Evolutionary conservation across 2,329 filamentous ascomycete species (phyloP).

Genomic region (Talaromyces atroroseus): DNA sequence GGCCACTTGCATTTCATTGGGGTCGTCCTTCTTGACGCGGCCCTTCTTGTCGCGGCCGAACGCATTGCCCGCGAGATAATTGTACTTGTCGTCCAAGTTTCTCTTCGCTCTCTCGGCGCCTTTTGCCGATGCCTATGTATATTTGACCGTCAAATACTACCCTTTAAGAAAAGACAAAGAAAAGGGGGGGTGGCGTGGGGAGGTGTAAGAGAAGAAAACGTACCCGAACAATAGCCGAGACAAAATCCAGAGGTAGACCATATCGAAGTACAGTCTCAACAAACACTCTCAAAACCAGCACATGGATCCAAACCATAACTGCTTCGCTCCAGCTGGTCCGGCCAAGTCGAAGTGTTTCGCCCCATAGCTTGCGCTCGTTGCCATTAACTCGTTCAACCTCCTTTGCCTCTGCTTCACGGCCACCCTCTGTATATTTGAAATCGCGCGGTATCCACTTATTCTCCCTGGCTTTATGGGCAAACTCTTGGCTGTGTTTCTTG

Average conservation of each 20-base stretch:
- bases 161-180: background rate
- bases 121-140: conserved; percentile 70
- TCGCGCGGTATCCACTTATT: conserved; percentile 92
- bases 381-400: conserved; percentile 76
- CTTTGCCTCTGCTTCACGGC: conserved; percentile 78
- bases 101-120: conserved; percentile 69
- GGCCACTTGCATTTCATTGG: conserved; percentile 77
- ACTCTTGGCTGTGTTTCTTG: conserved; percentile 83
- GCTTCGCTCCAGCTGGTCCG: conserved; percentile 93
- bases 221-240: conserved; percentile 80
- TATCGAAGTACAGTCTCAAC: conserved; percentile 98
- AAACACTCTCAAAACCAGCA: conserved; percentile 84
- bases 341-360: conserved; percentile 79
- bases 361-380: conserved; percentile 88
- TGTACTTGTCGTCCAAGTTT: conserved; percentile 78
- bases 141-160: background rate
- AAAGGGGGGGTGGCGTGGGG: too few relatives aligned
- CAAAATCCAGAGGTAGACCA: conserved; percentile 83
- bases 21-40: conserved; percentile 83
- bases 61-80: conserved; percentile 89
- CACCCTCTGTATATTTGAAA: conserved; percentile 87
- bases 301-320: conserved; percentile 94
- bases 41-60: conserved; percentile 93
- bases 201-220: conserved; percentile 23
- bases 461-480: conserved; percentile 86